Conservation (phyloP, 2,329 filamentous ascomycete species). For the Pyricularia grisea region DNA sequence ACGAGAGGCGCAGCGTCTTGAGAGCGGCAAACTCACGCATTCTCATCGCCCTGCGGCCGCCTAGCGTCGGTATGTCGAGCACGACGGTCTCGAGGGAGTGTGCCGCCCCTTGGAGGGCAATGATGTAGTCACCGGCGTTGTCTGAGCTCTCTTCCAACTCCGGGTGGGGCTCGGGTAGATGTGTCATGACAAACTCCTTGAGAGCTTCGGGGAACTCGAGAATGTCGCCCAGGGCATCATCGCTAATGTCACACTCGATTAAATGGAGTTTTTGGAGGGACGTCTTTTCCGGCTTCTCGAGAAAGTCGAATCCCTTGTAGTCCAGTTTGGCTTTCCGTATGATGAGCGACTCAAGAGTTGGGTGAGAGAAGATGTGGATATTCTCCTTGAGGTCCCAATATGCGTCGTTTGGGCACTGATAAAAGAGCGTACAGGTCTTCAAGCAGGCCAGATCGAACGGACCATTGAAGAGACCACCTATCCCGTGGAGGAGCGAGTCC, state of each 20-base stretch:
- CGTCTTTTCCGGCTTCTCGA: constrained; percentile 37
- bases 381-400: constrained; percentile 43
- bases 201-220: constrained; percentile 33
- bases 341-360: constrained; percentile 34
- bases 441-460: constrained; percentile 40
- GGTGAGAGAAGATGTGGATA: constrained; percentile 41
- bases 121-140: constrained; percentile 35
- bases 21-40: constrained; percentile 32
- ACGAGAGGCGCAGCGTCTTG: constrained; percentile 30
- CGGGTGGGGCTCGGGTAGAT: constrained; percentile 28
- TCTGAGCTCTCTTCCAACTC: constrained; percentile 36
- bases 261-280: constrained; percentile 31
- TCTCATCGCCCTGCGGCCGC: constrained; percentile 28
- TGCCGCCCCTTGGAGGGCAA: constrained; percentile 28
- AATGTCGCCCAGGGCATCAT: constrained; percentile 28
- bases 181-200: constrained; percentile 37
- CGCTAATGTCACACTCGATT: constrained; percentile 41
- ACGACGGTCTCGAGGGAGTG: constrained; percentile 34
- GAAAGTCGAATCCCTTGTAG: constrained; percentile 34
- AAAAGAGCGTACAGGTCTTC: constrained; percentile 35
- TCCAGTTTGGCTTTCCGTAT: constrained; percentile 35
- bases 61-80: constrained; percentile 32
- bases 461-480: constrained; percentile 38
- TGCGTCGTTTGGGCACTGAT: constrained; percentile 29
- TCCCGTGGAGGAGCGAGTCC: constrained; percentile 30